Conservation (phyloP, 306 rosid genomes). For the Cicer bijugum region DNA sequence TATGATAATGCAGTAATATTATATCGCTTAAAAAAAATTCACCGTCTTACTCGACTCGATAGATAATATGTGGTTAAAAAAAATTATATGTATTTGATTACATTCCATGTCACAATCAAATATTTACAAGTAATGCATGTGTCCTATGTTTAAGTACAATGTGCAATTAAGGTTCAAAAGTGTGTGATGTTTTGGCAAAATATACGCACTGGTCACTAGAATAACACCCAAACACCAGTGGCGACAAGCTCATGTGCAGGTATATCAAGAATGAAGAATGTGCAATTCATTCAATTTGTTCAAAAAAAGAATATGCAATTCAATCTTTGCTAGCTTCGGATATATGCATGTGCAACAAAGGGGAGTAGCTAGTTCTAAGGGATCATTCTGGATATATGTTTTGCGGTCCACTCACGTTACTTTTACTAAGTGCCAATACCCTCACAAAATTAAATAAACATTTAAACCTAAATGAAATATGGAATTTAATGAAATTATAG, state of each 20-base stretch:
- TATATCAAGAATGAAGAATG: neutral
- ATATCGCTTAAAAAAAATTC: too few species aligned
- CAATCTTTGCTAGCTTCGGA: neutral
- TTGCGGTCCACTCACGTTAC: slow-evolving; percentile 15
- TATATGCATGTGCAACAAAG: slow-evolving; percentile 6
- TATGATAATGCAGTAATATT: too few species aligned
- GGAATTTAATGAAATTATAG: too few species aligned
- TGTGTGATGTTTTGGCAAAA: neutral
- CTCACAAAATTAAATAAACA: neutral
- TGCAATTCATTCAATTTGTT: neutral
- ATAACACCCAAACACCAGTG: neutral
- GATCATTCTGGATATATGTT: slow-evolving; percentile 2
- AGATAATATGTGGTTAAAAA: too few species aligned
- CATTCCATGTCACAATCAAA: too few species aligned
- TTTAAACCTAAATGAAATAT: too few species aligned
- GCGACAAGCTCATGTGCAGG: neutral
- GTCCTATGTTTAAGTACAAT: neutral
- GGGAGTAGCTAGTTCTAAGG: too few species aligned
- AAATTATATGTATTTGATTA: too few species aligned
- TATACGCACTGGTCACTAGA: neutral
- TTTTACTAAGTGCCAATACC: neutral
- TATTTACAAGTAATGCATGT: too few species aligned
- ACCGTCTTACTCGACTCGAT: too few species aligned
- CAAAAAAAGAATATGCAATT: neutral
- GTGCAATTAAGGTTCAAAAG: neutral